Evolutionary conservation across 768 basidiomycete genomes (phyloP).

Genomic region (Termitomyces sp.): DNA sequence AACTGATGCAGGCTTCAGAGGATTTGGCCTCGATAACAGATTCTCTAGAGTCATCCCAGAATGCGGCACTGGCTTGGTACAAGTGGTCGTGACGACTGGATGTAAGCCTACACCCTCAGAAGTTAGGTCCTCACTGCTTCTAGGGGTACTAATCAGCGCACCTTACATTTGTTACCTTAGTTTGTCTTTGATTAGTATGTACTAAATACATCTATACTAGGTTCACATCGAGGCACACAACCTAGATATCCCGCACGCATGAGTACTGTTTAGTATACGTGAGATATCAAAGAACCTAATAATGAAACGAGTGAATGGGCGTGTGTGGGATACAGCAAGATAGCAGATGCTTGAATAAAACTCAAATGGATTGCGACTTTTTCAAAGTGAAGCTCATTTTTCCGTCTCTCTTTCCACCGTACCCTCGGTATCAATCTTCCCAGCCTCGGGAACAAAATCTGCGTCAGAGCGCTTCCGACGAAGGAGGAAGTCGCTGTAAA

Average conservation of each 20-base stretch:
- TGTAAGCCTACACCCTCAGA: neutral
- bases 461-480: neutral
- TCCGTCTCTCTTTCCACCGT: neutral
- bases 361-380: no score
- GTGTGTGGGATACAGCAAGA: neutral
- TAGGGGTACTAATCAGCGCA: neutral
- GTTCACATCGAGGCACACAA: neutral
- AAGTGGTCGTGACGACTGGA: constrained; percentile 2
- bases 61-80: neutral
- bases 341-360: neutral
- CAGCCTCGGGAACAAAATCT: neutral
- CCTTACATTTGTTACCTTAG: constrained; percentile 4
- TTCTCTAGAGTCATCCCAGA: neutral
- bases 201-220: neutral
- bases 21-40: neutral
- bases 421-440: neutral
- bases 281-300: neutral
- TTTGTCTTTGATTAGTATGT: neutral
- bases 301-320: neutral
- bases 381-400: neutral
- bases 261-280: neutral
- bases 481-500: neutral
- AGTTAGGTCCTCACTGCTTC: constrained; percentile 1
- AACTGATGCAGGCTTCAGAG: neutral
- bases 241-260: neutral